Evolutionary conservation across 2,329 filamentous ascomycete species (phyloP).

Genomic region (Cladosporium sp.): DNA sequence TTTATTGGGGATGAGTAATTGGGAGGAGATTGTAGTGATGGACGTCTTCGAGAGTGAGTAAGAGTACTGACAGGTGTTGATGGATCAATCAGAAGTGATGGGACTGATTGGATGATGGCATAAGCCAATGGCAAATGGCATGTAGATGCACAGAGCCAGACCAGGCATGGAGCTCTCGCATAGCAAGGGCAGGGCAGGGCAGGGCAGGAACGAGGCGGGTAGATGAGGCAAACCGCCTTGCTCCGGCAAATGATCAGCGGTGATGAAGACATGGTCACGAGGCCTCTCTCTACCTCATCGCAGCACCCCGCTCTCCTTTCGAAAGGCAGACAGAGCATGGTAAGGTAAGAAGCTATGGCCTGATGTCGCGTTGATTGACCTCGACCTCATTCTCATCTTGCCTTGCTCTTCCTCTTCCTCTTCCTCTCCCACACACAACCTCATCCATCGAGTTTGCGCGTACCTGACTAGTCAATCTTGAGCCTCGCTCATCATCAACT

Average conservation of each 20-base stretch:
- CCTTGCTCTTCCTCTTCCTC: not conserved
- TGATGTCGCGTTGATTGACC: slow-evolving; percentile 10
- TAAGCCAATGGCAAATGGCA: no score
- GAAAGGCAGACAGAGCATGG: slow-evolving; percentile 11
- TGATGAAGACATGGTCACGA: slow-evolving; percentile 11
- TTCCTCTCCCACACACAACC: slow-evolving; percentile 6
- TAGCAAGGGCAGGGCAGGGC: not conserved
- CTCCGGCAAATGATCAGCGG: no score
- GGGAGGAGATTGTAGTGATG: no score
- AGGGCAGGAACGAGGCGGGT: slow-evolving; percentile 4
- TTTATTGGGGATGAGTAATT: no score
- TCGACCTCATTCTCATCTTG: slow-evolving; percentile 1
- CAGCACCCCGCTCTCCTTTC: slow-evolving; percentile 6
- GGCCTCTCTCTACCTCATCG: no score
- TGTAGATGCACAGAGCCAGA: no score
- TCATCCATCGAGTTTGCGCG: slow-evolving; percentile 2
- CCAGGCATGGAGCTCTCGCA: no score
- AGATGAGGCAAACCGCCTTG: slow-evolving; percentile 3
- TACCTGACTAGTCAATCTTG: no score
- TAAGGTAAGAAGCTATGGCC: slow-evolving; percentile 13
- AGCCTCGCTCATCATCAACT: not conserved
- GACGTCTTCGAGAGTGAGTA: no score
- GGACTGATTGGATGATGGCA: no score
- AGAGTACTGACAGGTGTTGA: no score
- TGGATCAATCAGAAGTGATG: no score